phyloP scores from a whole-genome alignment of 73 alveolate species.

The Blepharisma stoltei region DNA sequence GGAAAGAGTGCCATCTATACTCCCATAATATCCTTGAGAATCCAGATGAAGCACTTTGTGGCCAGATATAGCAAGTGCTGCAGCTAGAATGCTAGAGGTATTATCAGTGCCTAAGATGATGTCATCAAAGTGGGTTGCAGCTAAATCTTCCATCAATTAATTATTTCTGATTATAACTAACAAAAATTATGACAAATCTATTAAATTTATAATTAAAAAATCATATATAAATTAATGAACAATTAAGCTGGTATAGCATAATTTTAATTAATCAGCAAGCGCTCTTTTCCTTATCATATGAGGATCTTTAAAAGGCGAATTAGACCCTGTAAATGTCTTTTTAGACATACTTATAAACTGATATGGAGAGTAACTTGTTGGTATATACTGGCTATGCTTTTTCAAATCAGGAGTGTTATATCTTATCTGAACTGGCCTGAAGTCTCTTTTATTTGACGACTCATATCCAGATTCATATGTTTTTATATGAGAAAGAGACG shows the following conservation, averaged over 20 bases:
- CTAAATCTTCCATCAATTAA: slow-evolving; percentile 15
- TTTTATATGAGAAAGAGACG: too few species aligned
- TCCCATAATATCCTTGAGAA: slow-evolving; percentile 15
- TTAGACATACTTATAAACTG: slow-evolving; percentile 1
- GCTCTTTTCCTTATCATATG: slow-evolving; percentile 8
- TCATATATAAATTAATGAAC: too few species aligned
- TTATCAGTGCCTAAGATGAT: slow-evolving; percentile 20
- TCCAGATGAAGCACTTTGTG: slow-evolving; percentile 22
- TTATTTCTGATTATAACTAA: neutral
- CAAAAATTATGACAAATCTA: too few species aligned
- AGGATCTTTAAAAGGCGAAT: neutral
- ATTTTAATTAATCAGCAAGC: neutral
- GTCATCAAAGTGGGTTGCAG: neutral
- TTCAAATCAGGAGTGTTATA: neutral
- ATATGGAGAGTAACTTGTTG: neutral
- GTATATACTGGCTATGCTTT: neutral
- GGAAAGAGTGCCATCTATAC: slow-evolving; percentile 22
- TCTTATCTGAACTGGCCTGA: neutral
- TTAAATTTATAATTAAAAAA: too few species aligned
- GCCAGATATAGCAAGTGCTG: slow-evolving; percentile 19
- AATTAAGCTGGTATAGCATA: too few species aligned
- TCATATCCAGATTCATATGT: too few species aligned
- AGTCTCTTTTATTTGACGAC: neutral
- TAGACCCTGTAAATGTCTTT: neutral
- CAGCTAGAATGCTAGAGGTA: slow-evolving; percentile 8